Base-by-base conservation (phyloP, 345 rosid genomes). In the Adansonia digitata region DNA sequence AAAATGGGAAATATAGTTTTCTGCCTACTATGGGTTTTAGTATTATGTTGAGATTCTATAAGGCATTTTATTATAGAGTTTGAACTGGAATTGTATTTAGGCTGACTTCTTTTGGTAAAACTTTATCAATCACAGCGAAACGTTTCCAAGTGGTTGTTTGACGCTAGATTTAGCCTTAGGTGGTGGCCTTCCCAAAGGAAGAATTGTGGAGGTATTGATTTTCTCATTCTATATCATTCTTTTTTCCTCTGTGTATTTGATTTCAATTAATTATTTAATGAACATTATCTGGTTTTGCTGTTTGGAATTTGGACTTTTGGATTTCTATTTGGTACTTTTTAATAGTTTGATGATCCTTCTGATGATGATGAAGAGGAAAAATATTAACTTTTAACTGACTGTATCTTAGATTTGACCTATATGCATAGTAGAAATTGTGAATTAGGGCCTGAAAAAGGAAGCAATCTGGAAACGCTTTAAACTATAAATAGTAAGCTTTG, bases 141-240 rank as follows among this genome's bases (percentile, higher is more conserved):
- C 98, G 59, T 94, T 94, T 83, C 90, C 97, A 2, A 89, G 98
- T 79, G 98, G 98, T 79, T 81, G 93, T 71, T 85, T 94, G 89
- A 90, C 94, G 0, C 87, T 94, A 71, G 97, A 94, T 90, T 88
- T 92, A 81, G 98, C 98, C 72, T 90, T 94, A 68, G 97, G 98
- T 29, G 98, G 98, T 63, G 98, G 98, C 56, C 85, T 91, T 76
- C 97, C 98, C 43, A 94, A 83, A 78, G 98, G 98, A 65, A 87
- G 98, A 79, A 85, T 94, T 82, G 97, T 94, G 12, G 98, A 94
- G 97, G 97, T 91, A 81, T 70, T 73, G 39, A 64, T 60, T 6
- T 70, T 45, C 69, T 49, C 7, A 17, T 15, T 69, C 7, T 27
- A 67, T 57, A 8, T 51, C 69, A 61, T 72, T n/a, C 13, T 73